Percentiles rank a stretch among this genome's conserved stretches.
Conservation (phyloP, 306 rosid species). For the Carpinus fangiana region DNA sequence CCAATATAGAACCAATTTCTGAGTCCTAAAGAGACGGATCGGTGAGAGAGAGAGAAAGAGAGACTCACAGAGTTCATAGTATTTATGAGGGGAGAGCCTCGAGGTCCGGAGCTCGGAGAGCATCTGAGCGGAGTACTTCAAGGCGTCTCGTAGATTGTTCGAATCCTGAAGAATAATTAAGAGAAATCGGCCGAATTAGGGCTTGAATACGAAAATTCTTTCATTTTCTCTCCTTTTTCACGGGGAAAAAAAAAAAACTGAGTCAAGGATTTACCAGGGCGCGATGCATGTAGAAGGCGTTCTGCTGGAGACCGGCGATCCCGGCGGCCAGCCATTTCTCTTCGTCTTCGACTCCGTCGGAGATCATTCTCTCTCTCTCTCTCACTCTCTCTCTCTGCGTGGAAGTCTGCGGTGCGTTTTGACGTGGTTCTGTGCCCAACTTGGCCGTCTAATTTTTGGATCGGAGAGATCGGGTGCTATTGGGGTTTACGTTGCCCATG, state of each 20-base stretch:
- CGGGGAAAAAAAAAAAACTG: slow-evolving; percentile 2
- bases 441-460: slow-evolving; percentile 19
- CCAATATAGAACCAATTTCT: slow-evolving; percentile 11
- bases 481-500: neutral
- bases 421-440: slow-evolving; percentile 27
- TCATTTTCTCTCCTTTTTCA: slow-evolving; percentile 4
- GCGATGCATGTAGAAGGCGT: slow-evolving; percentile 97
- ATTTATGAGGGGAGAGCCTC: slow-evolving; percentile 96
- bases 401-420: slow-evolving; percentile 14
- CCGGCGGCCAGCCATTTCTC: slow-evolving; percentile 97
- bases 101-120: slow-evolving; percentile 96
- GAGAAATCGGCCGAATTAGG: slow-evolving; percentile 21
- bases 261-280: slow-evolving; percentile 69
- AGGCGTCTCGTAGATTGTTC: slow-evolving; percentile 89
- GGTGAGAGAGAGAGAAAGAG: slow-evolving; percentile 19
- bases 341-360: slow-evolving; percentile 84
- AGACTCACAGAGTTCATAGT: slow-evolving; percentile 86
- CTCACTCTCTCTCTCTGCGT: slow-evolving; percentile 19
- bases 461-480: neutral
- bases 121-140: slow-evolving; percentile 98
- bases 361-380: slow-evolving; percentile 50
- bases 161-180: slow-evolving; percentile 62
- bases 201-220: neutral
- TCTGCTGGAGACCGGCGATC: slow-evolving; percentile 95
- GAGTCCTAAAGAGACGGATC: slow-evolving; percentile 37